These are phyloP conservation scores for Saccharomycopsis amapae DNA, from an alignment of 805 yeast species.

Conservation along the genomic window DNA sequence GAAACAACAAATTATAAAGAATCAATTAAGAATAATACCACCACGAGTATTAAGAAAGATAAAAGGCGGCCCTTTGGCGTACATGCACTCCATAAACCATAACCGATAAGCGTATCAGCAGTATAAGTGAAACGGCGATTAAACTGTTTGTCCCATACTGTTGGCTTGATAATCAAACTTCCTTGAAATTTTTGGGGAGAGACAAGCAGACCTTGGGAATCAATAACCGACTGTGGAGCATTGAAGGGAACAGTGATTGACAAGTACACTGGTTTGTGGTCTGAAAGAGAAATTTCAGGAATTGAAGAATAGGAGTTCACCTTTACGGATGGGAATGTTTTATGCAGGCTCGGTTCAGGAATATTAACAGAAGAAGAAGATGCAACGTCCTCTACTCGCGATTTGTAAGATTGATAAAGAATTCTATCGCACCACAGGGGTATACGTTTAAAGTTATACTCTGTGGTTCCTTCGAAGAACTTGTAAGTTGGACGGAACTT, in stretches of 20 bases:
- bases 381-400: slow-evolving; percentile 22
- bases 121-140: not conserved
- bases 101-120: not conserved
- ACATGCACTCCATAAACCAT: not conserved
- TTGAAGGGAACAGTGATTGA: slow-evolving; percentile 39
- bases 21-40: not conserved
- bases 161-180: slow-evolving; percentile 8
- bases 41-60: not conserved
- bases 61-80: not conserved
- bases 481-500: slow-evolving; percentile 78
- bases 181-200: not conserved
- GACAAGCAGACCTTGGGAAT: slow-evolving; percentile 23
- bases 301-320: slow-evolving; percentile 41
- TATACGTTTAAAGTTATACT: slow-evolving; percentile 48
- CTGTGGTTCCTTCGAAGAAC: slow-evolving; percentile 35
- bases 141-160: slow-evolving; percentile 4
- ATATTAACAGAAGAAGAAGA: not conserved
- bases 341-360: not conserved
- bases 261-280: slow-evolving; percentile 74
- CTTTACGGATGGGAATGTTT: too few relatives aligned
- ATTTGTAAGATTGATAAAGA: slow-evolving; percentile 43
- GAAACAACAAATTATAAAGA: too few relatives aligned
- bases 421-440: slow-evolving; percentile 94
- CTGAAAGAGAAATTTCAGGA: slow-evolving; percentile 47
- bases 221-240: slow-evolving; percentile 31